phyloP scores from a whole-genome alignment of 495 filamentous ascomycete genomes.

The Lasiosphaeria miniovina region DNA sequence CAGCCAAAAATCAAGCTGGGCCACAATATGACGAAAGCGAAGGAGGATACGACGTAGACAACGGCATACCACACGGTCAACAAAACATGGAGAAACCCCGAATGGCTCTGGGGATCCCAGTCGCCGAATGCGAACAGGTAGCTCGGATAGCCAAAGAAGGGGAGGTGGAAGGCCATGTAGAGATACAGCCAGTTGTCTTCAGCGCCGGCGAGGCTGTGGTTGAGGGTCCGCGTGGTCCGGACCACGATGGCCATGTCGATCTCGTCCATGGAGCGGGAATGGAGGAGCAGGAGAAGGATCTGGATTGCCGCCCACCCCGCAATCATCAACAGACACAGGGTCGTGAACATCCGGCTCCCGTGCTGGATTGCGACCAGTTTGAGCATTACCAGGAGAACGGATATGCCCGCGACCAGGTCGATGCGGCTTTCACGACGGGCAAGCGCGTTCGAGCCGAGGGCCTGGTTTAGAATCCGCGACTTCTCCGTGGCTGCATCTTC shows the following conservation, averaged over 20 bases:
- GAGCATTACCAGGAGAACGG: not conserved
- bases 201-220: not conserved
- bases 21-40: not conserved
- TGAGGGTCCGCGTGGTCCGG: not conserved
- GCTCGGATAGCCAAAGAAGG: not conserved
- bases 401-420: not conserved
- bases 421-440: conserved; percentile 1
- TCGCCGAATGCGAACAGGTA: not conserved
- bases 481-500: not conserved
- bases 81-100: not conserved
- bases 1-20: no score
- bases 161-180: not conserved
- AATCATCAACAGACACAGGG: not conserved
- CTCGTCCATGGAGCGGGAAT: not conserved
- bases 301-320: not conserved
- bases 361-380: not conserved
- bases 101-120: no score
- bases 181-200: not conserved
- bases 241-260: not conserved
- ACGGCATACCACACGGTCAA: not conserved
- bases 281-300: not conserved
- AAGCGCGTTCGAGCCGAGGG: not conserved
- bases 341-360: not conserved
- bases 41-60: not conserved
- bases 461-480: not conserved